Base-by-base conservation (phyloP, 1,139 yeast genomes). In the Torulaspora globosa region DNA sequence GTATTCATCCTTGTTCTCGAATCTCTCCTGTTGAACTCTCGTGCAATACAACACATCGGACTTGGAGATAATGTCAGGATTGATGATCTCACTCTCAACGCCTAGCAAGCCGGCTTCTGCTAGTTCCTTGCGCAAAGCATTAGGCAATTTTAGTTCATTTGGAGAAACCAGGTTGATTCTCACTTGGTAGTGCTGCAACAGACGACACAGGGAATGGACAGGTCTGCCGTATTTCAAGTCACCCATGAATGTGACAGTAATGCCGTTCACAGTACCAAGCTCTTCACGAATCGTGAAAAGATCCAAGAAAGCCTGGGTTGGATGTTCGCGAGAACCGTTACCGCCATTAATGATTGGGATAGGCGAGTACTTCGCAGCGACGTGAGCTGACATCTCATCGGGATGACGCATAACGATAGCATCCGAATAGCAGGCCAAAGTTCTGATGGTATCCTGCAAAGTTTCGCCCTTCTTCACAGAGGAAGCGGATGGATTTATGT, bases 401-500 rank as follows among this genome's bases (percentile, higher is more conserved):
- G 98, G 97, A 67, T 94, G 99, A 75, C 99, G 87, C 69, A 94
- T 75, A 41, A 89, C 98, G 71, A 94, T 83, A 39, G 97, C 98
- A 70, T 94, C 99, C 28, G 96, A 80, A 71, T 94, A 94, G 63
- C 96, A 86, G 19, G 96, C 95, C 71, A 94, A 75, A 12, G 97
- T 82, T 70, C 98, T 82, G 57, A 94, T 80, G 39, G 98, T 92
- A 66, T 94, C 99, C 72, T 92, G 97, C 63, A 94, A 76, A 42
- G 97, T 86, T 75, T 94, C 99, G 56, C 99, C 99, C 77, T 94
- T 94, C 74, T 88, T 87, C 44, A 90, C 96, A 23, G 97, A 88
- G 16, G 97, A 89, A 37, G 92, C 76, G 51, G 79, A 80, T 50
- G 94, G 85, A 55, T 87, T 76, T 55, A 94, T 84, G 44, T 95